Evolutionary conservation across 2,329 filamentous ascomycete genomes (phyloP), one percentile per base, ranked within the genome.

Genomic region (Aspergillus tamarii): DNA sequence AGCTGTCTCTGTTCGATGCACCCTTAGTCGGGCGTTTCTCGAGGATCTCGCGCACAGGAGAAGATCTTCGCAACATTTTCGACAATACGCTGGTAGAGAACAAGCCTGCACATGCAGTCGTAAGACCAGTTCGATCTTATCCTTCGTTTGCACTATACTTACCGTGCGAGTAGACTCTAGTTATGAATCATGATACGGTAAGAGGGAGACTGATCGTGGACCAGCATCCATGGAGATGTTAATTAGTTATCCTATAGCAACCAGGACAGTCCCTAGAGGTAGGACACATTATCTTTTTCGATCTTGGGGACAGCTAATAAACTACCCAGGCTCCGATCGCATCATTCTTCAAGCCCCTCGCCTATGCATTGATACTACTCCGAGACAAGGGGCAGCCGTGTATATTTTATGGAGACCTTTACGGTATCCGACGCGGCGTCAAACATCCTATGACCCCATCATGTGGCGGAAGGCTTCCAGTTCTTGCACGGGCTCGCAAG

Each of bases 111-210:
- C 84, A 85, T 70, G 84, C 88, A 10, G 86, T 90, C 57, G 84
- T 85, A 76, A 77, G 84, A 73, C 10, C 46, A 34, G n/a, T n/a
- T 23, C 12, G 19, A 11, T 58, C 10, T 11, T 59, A 52, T 30
- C 48, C 26, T 9, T 26, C 16, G 19, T 11, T 10, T 57, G 21
- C 9, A 30, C n/a, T 7, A 54, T 56, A 10, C 64, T 69, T 45
- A 66, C 19, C 23, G 32, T 36, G 41, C 19, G 84, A 75, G 91
- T 88, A 86, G 77, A 91, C 89, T 0, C 83, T 91, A 5, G 88
- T 92, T 1, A 87, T 87, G 76, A 92, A 91, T 75, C 90, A 92
- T 77, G 90, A 92, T 73, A 92, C 89, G 0, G 79, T 79, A 73
- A 67, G 77, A 70, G 9, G 11, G 14, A 11, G 4, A 3, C 2